These are phyloP conservation scores for Pichia sp. DNA, from an alignment of 1,139 yeast genomes.

Conservation along the genomic window DNA sequence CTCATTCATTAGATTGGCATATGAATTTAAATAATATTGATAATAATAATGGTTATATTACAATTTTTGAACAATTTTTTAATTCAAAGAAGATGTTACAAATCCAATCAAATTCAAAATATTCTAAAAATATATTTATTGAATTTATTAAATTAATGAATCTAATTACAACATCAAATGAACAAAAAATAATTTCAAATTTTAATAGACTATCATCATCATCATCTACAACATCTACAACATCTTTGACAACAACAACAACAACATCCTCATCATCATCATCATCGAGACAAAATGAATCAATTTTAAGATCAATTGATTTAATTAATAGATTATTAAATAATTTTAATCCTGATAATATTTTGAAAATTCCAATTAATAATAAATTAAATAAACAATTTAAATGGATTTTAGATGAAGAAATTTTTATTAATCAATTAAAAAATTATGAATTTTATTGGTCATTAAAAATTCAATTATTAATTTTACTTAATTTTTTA, in stretches of 20 bases:
- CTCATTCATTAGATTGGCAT: slow-evolving; percentile 25
- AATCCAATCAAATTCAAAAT: neutral
- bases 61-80: neutral
- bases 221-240: neutral
- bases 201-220: neutral
- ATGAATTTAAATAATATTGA: slow-evolving; percentile 12
- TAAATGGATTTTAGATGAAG: slow-evolving; percentile 25
- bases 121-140: neutral
- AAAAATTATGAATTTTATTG: slow-evolving; percentile 15
- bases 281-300: neutral
- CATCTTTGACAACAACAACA: too few relatives aligned
- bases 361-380: neutral
- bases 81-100: slow-evolving; percentile 2
- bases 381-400: slow-evolving; percentile 5
- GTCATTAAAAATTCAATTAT: slow-evolving; percentile 20
- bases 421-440: slow-evolving; percentile 21
- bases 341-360: neutral
- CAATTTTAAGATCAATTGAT: neutral
- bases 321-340: slow-evolving; percentile 1
- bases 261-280: neutral
- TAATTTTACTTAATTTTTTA: slow-evolving; percentile 20
- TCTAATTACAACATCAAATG: neutral
- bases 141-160: slow-evolving; percentile 5
- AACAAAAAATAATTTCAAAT: slow-evolving; percentile 1
- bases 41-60: slow-evolving; percentile 3